Evolutionary conservation across 768 basidiomycete genomes (phyloP), one percentile per base, ranked within the genome.

Genomic region (Tylopilus balloui): DNA sequence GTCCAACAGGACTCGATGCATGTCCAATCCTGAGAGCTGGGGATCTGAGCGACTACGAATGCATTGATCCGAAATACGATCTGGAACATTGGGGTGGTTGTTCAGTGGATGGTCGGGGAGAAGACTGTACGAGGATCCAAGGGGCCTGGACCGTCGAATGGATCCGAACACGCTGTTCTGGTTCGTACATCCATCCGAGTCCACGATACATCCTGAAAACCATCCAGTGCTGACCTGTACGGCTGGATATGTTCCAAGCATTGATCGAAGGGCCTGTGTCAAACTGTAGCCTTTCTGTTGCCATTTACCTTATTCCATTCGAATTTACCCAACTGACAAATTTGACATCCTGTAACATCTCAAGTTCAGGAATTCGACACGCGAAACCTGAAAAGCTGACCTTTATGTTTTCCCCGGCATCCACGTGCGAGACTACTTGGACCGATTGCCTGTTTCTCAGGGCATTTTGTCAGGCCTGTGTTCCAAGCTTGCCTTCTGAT

Each of bases 71-170:
- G 25, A 56, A 66, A 15, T 69, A 69, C 37, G 86, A 89, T 51
- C 75, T 90, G 39, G 73, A 80, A 51, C 81, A 82, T 13, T 91
- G 88, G 66, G 88, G 88, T 53, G 88, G 89, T 24, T 91, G 88
- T 62, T 66, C 78, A 2, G 74, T 78, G 15, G 66, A 77, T n/a
- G 80, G 80, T 17, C 60, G 69, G 36, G 88, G 88, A 21, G 70
- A 80, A 63, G 84, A 92, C 65, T 92, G 88, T 66, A 81, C 81
- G 15, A 68, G 74, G 38, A 88, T 91, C 56, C 52, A 68, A 38
- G 79, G 81, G 40, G 81, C 77, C 17, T 79, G 80, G 77, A 81
- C 81, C 61, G 84, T 88, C 58, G 79, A 77, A n/a, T 92, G 88
- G 65, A 74, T 80, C 42, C 62, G 61, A 51, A 77, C 77, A 25